A percentile compares a stretch with the other conserved stretches of the same genome.
These are phyloP conservation scores for Pyrenula aspistea DNA, from an alignment of 495 filamentous ascomycete species.

Conservation along the genomic window DNA sequence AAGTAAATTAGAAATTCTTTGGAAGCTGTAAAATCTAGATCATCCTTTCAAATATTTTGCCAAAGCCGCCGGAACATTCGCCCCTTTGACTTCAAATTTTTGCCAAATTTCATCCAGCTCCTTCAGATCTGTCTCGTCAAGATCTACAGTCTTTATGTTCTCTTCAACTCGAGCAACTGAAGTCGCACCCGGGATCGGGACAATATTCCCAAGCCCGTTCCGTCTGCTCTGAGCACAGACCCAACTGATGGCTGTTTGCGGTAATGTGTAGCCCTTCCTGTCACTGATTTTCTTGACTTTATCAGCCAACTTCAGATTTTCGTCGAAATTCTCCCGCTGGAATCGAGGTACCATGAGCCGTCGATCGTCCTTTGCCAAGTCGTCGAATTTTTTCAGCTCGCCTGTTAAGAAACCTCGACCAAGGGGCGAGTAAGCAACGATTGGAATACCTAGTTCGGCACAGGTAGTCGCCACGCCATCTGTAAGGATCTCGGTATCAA, in stretches of 20 bases:
- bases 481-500: conserved; percentile 38
- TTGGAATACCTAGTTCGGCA: conserved; percentile 44
- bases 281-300: conserved; percentile 54
- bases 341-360: conserved; percentile 49
- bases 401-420: conserved; percentile 40
- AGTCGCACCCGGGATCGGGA: conserved; percentile 70
- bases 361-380: conserved; percentile 43
- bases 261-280: conserved; percentile 57
- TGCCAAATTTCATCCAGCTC: conserved; percentile 33
- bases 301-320: conserved; percentile 59
- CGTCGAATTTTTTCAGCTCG: conserved; percentile 40
- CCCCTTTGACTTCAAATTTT: conserved; percentile 23
- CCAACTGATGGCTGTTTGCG: conserved; percentile 75
- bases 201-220: conserved; percentile 55
- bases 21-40: too few relatives aligned
- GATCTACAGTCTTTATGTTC: conserved; percentile 26
- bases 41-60: not conserved
- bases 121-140: conserved; percentile 29
- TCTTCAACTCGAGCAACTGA: conserved; percentile 33
- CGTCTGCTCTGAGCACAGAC: conserved; percentile 38
- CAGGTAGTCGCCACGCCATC: conserved; percentile 57
- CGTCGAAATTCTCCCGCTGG: conserved; percentile 52
- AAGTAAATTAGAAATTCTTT: too few relatives aligned
- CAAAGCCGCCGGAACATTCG: not conserved
- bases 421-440: conserved; percentile 47